Conservation (phyloP, 768 basidiomycete species). For the Daedaleopsis nitida region DNA sequence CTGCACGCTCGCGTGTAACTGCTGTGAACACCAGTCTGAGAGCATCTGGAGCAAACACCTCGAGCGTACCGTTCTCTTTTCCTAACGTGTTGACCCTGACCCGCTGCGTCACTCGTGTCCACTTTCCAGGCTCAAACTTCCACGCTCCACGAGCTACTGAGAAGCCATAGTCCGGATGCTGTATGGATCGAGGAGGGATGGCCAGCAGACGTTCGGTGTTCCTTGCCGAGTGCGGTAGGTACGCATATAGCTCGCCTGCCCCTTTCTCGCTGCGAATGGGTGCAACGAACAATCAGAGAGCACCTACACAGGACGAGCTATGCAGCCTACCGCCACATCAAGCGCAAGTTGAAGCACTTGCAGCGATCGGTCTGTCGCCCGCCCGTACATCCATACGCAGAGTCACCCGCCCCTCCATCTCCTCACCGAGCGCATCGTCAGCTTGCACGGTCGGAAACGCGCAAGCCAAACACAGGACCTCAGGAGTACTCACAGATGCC, state of each 20-base stretch:
- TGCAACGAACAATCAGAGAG: background rate
- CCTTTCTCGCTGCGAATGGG: slow-evolving; percentile 45
- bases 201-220: slow-evolving; percentile 46
- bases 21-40: too few species aligned
- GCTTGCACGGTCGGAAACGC: background rate
- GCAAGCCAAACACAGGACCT: background rate
- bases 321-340: slow-evolving; percentile 73
- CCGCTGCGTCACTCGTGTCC: slow-evolving; percentile 67
- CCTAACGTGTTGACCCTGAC: slow-evolving; percentile 69
- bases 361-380: slow-evolving; percentile 64
- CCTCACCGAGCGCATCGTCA: background rate
- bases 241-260: slow-evolving; percentile 68
- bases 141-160: slow-evolving; percentile 71
- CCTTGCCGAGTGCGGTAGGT: slow-evolving; percentile 53
- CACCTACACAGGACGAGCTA: background rate
- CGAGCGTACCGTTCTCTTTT: slow-evolving; percentile 50
- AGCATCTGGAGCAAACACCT: too few species aligned
- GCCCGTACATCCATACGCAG: slow-evolving; percentile 67
- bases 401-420: slow-evolving; percentile 60
- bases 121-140: slow-evolving; percentile 50
- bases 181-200: slow-evolving; percentile 50
- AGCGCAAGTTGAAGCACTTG: slow-evolving; percentile 66
- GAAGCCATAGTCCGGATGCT: slow-evolving; percentile 62
- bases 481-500: slow-evolving; percentile 58
- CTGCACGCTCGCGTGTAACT: slow-evolving; percentile 32